Evolutionary conservation across 2,329 filamentous ascomycete species (phyloP), one percentile per base, ranked within the genome.

Genomic region (Pseudocercospora eumusae): DNA sequence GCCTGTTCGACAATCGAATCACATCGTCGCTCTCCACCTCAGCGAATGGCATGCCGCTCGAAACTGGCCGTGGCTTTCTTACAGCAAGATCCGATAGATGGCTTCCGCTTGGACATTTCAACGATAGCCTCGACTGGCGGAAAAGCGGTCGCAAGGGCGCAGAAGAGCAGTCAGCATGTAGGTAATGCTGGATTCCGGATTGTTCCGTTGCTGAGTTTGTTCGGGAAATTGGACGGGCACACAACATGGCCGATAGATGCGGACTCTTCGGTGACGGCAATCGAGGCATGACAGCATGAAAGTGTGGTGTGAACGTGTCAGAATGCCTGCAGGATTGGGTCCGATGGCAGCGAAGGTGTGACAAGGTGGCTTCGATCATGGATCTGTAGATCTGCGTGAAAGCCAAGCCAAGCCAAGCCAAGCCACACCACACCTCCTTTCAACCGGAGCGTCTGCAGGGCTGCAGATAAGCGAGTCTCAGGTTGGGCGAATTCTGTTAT

Each of bases 71-170:
- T 20, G 6, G 40, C 40, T n/a, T n/a, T 10, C 21, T 25, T 49
- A 21, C n/a, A 23, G 21, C n/a, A 11, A 20, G n/a, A 21, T 23
- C 44, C 6, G 44, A 49, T 9, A 49, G n/a, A 11, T n/a, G 10
- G 44, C 44, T 49, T 4, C 44, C 44, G 21, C 44, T 49, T n/a
- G 8, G 44, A 21, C 44, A 2, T 23, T 49, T 49, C 10, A 20
- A 49, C 11, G 44, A 20, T 23, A 49, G 21, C 31, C 53, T 58
- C 3, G 60, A 45, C 11, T 56, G 52, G 28, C 56, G 50, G 27
- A 64, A 61, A 7, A 66, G 59, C 7, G 64, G 64, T 5, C 64
- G 58, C 13, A 66, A 45, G 6, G 61, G 64, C 2, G 64, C 64
- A 28, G 36, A 66, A 45, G 50, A 66, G 21, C 59, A 63, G 9